Base-by-base conservation (phyloP, 345 rosid genomes). In the Zanthoxylum bungeanum region DNA sequence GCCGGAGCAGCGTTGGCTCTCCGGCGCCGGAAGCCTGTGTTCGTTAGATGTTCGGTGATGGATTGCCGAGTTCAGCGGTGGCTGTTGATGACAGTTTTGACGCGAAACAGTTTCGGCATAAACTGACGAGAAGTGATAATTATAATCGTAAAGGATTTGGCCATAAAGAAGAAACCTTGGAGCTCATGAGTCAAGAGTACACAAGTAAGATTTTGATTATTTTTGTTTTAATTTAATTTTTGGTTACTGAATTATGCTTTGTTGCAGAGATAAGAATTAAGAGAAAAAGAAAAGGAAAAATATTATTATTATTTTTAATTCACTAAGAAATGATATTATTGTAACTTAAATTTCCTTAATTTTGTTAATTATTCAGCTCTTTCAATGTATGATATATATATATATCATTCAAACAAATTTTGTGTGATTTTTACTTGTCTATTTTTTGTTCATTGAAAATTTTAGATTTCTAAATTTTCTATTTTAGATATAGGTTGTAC, bases 141-240 rank as follows among this genome's bases (percentile, higher is more conserved):
- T 95, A 95, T 73, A 92, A 92, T 71, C 87, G 93, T 53, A 85
- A 71, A 77, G 99, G 98, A 0, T 92, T 92, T 61, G 99, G 98
- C 4, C 80, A 81, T 70, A 91, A 92, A 77, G 91, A 90, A 80
- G 99, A 91, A 81, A 95, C 97, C 37, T 84, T 87, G 42, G 71
- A 87, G 88, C 92, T 89, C 79, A 88, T 92, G 93, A 88, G 82
- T 66, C 93, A 81, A 36, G 96, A 91, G 76, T 95, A 88, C 74
- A 84, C 92, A 60, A 92, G 99, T 92, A 71, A 77, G 88, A 69
- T 57, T 60, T 52, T n/a, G 11, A 12, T 39, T 14, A 9, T 3
- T 16, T 30, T 3, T 42, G 30, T 3, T 14, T 28, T 5, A 16
- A 57, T 0, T 30, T 4, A 27, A 12, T 25, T 51, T 56, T 30